Percentiles rank a stretch among this genome's conserved stretches.
Evolutionary conservation across 441 rosid species (phyloP).

Genomic region (Sinapis alba): DNA sequence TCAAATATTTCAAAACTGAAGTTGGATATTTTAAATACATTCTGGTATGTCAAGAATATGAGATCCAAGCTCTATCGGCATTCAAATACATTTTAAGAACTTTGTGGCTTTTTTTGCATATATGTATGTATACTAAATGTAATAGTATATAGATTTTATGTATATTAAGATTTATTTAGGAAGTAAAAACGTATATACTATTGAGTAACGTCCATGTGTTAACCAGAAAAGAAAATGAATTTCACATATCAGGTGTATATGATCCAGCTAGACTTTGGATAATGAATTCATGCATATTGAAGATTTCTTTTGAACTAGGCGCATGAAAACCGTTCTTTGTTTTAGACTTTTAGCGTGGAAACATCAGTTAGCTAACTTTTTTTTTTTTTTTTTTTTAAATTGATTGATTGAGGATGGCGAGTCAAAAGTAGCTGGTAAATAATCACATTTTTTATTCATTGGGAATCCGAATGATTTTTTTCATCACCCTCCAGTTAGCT

Average conservation of each 20-base stretch:
- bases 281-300: not conserved
- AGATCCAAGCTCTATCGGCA: too few species aligned
- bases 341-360: slow-evolving; percentile 4
- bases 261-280: not conserved
- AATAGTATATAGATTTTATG: not conserved
- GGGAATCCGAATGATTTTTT: slow-evolving; percentile 44
- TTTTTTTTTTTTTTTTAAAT: too few species aligned
- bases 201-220: not conserved
- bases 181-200: not conserved
- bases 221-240: not conserved
- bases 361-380: too few species aligned
- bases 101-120: not conserved
- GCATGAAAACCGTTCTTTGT: slow-evolving; percentile 16
- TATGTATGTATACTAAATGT: not conserved
- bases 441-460: slow-evolving; percentile 32
- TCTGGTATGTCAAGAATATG: too few species aligned
- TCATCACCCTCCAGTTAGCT: slow-evolving; percentile 40
- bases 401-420: slow-evolving; percentile 14
- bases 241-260: not conserved
- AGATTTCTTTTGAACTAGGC: not conserved
- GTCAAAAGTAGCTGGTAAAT: slow-evolving; percentile 44
- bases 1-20: not conserved
- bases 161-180: not conserved
- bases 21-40: not conserved
- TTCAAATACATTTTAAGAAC: not conserved